A percentile compares a stretch with the other conserved stretches of the same genome.
phyloP scores from a whole-genome alignment of 1,284 basidiomycete genomes.

The Malassezia equina region DNA sequence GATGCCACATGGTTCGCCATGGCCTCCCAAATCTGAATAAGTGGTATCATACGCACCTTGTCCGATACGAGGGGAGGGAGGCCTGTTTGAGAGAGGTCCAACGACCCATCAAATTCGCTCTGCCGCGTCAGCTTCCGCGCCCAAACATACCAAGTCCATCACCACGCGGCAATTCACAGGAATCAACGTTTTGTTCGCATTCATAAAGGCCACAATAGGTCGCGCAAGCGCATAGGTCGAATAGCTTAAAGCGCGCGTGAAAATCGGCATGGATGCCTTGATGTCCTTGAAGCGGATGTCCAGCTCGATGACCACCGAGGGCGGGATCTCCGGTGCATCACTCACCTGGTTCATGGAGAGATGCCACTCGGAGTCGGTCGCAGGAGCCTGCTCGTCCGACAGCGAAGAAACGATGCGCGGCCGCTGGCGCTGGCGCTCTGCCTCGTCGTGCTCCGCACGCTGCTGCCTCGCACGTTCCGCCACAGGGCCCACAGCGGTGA shows the following conservation, averaged over 20 bases:
- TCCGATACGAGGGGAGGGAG: slow-evolving; percentile 39
- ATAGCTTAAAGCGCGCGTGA: slow-evolving; percentile 59
- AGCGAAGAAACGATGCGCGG: neutral
- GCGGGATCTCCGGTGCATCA: slow-evolving; percentile 13
- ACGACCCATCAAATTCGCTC: slow-evolving; percentile 44
- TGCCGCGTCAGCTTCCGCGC: slow-evolving; percentile 52
- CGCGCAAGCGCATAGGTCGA: slow-evolving; percentile 87
- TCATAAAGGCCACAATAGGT: slow-evolving; percentile 93
- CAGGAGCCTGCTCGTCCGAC: neutral
- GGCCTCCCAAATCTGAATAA: slow-evolving; percentile 37
- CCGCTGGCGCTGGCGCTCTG: slow-evolving; percentile 9
- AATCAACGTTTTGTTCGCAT: slow-evolving; percentile 36
- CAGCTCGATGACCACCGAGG: slow-evolving; percentile 67
- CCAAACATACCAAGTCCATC: slow-evolving; percentile 36
- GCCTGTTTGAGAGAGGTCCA: slow-evolving; percentile 45
- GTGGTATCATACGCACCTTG: slow-evolving; percentile 17
- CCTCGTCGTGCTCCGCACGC: slow-evolving; percentile 18
- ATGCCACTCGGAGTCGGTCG: neutral
- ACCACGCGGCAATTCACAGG: slow-evolving; percentile 40
- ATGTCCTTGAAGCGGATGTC: slow-evolving; percentile 90
- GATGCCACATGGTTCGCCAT: slow-evolving; percentile 42
- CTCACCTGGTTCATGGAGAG: neutral
- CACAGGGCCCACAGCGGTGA: slow-evolving; percentile 36
- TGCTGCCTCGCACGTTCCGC: slow-evolving; percentile 34
- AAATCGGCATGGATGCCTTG: slow-evolving; percentile 77